Percentiles rank a stretch among this genome's conserved stretches.
Evolutionary conservation across 495 filamentous ascomycete species (phyloP).

Genomic region (Aspergillus ostianus): DNA sequence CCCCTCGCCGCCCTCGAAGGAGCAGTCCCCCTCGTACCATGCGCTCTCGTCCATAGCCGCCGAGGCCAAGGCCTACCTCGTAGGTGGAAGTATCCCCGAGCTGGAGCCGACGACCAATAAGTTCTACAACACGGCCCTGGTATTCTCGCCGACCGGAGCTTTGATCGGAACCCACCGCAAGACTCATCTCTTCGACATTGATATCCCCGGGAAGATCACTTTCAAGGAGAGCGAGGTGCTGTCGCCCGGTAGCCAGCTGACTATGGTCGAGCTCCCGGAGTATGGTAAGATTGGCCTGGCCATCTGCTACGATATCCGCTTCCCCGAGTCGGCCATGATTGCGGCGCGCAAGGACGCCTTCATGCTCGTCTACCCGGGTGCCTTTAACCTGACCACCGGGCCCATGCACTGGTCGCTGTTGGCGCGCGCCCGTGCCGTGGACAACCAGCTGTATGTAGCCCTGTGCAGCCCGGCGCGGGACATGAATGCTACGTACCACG

Average conservation of each 20-base stretch:
- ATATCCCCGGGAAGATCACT: conserved; percentile 89
- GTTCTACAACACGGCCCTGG: conserved; percentile 88
- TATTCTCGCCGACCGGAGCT: conserved; percentile 72
- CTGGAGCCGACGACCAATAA: conserved; percentile 59
- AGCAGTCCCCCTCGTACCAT: conserved; percentile 77
- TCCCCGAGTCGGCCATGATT: conserved; percentile 90
- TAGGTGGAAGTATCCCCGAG: conserved; percentile 94
- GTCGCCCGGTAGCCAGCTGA: conserved; percentile 75
- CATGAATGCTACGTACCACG: conserved; percentile 73
- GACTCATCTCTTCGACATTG: conserved; percentile 97
- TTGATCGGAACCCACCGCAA: conserved; percentile 90
- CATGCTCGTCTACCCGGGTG: conserved; percentile 85
- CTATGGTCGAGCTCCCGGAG: conserved; percentile 77
- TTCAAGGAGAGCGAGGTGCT: conserved; percentile 92
- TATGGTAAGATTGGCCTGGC: conserved; percentile 83
- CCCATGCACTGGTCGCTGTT: conserved; percentile 86
- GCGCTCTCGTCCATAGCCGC: conserved; percentile 75
- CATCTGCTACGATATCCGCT: conserved; percentile 97
- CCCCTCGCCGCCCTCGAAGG: conserved; percentile 68
- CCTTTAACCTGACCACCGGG: conserved; percentile 93
- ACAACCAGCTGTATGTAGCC: conserved; percentile 94
- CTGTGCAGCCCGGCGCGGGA: conserved; percentile 90
- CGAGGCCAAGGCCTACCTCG: conserved; percentile 72
- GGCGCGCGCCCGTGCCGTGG: conserved; percentile 79
- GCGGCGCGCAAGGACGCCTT: conserved; percentile 83